A percentile compares a stretch with the other conserved stretches of the same genome.
Conservation (phyloP, 2,329 filamentous ascomycete species). For the Fusarium pseudograminearum region DNA sequence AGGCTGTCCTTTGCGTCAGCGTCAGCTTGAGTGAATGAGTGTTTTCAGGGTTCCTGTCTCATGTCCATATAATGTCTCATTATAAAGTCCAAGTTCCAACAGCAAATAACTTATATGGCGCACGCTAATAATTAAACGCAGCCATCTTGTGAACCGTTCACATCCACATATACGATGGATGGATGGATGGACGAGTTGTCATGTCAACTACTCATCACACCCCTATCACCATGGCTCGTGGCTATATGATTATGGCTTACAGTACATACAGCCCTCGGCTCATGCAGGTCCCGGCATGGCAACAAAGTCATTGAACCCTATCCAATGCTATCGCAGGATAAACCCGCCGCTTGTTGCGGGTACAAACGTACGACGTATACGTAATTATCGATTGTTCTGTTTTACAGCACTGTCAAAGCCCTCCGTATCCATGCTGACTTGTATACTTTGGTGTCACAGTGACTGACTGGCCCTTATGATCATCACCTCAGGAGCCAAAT, state of each 20-base stretch:
- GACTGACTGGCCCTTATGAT: constrained; percentile 1
- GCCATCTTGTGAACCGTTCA: constrained; percentile 10
- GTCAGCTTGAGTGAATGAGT: constrained; percentile 1
- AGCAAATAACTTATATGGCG: constrained; percentile 8
- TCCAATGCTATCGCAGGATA: constrained; percentile 7
- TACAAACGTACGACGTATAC: constrained; percentile 1
- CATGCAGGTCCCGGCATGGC: constrained; percentile 36
- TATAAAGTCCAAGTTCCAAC: neutral
- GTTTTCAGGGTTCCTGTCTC: neutral
- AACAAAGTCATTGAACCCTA: neutral
- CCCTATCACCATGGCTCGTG: neutral
- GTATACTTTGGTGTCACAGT: constrained; percentile 25
- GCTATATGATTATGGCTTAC: neutral
- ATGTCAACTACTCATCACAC: constrained; percentile 16
- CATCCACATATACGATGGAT: neutral
- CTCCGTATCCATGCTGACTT: constrained; percentile 5
- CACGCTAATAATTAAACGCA: constrained; percentile 5
- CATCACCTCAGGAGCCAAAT: constrained; percentile 47
- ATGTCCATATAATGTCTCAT: constrained; percentile 22
- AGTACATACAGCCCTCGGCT: constrained; percentile 2
- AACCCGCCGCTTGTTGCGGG: constrained; percentile 3
- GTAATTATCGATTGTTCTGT: neutral
- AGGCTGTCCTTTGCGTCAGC: constrained; percentile 22
- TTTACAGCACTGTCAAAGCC: constrained; percentile 12
- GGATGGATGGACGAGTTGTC: neutral